Percentiles rank a stretch among this genome's conserved stretches.
These are phyloP conservation scores for Primulina tabacum DNA, from an alignment of 257 asterid species.

Conservation along the genomic window DNA sequence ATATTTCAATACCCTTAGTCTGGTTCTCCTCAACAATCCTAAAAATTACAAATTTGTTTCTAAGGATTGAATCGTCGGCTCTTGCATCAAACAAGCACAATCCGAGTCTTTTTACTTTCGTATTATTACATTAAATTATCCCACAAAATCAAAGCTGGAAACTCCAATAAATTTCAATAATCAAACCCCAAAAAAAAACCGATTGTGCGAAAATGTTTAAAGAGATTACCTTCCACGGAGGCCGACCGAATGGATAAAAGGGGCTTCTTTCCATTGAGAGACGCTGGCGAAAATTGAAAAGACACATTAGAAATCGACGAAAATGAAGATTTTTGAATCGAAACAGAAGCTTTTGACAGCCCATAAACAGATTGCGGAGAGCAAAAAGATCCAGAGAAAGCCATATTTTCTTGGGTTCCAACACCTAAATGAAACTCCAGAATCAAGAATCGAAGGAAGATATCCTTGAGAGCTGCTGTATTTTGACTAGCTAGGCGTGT, in stretches of 20 bases:
- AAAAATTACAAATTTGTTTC: no score
- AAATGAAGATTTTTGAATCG: constrained; percentile 17
- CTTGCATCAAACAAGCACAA: neutral
- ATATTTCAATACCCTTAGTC: no score
- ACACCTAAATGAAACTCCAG: neutral
- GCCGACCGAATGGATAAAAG: constrained; percentile 48
- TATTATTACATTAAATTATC: neutral
- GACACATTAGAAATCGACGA: constrained; percentile 32
- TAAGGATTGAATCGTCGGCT: neutral
- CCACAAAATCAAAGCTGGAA: neutral
- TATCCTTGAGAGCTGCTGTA: constrained; percentile 4
- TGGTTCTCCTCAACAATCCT: neutral
- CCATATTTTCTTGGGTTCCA: constrained; percentile 32
- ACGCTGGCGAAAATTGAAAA: constrained; percentile 37
- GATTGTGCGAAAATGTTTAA: neutral
- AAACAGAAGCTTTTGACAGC: constrained; percentile 23
- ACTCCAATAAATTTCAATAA: neutral
- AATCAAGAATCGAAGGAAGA: constrained; percentile 3
- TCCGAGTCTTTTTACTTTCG: neutral
- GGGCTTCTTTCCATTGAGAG: constrained; percentile 37
- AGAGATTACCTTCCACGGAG: constrained; percentile 48
- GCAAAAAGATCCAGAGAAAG: constrained; percentile 40
- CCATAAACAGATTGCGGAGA: constrained; percentile 22
- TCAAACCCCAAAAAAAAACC: neutral
- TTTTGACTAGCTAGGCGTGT: no score